phyloP scores from a whole-genome alignment of 441 rosid genomes.

The Gossypium gossypioides region DNA sequence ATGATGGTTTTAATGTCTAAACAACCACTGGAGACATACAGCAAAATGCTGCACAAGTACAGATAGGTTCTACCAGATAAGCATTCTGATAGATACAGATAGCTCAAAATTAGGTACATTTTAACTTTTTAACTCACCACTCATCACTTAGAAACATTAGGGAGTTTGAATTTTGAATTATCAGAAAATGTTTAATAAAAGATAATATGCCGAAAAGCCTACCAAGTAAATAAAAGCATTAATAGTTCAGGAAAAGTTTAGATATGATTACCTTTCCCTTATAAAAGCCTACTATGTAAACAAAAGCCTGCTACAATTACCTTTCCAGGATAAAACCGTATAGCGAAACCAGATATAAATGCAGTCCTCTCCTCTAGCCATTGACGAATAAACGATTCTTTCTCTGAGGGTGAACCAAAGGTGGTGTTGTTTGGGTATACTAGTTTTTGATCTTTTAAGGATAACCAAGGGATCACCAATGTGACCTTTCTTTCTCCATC shows the following conservation, averaged over 20 bases:
- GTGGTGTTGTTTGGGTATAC: constrained; percentile 57
- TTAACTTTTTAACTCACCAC: neutral
- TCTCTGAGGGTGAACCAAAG: constrained; percentile 62
- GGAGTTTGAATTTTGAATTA: neutral
- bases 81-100: neutral
- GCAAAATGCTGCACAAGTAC: neutral
- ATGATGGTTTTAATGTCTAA: neutral
- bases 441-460: constrained; percentile 55
- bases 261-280: neutral
- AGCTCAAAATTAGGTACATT: neutral
- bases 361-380: constrained; percentile 79
- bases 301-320: constrained; percentile 24
- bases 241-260: neutral
- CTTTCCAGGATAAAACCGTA: constrained; percentile 78
- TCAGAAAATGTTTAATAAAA: neutral
- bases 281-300: neutral
- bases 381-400: constrained; percentile 51
- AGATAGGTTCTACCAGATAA: neutral
- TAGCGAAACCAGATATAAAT: constrained; percentile 37
- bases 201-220: neutral
- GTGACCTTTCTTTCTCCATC: constrained; percentile 54
- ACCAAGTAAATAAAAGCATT: neutral
- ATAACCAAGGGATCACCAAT: constrained; percentile 90
- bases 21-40: neutral
- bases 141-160: neutral